These are phyloP conservation scores for Teratosphaeria gauchensis DNA, from an alignment of 2,329 filamentous ascomycete genomes.

Conservation along the genomic window DNA sequence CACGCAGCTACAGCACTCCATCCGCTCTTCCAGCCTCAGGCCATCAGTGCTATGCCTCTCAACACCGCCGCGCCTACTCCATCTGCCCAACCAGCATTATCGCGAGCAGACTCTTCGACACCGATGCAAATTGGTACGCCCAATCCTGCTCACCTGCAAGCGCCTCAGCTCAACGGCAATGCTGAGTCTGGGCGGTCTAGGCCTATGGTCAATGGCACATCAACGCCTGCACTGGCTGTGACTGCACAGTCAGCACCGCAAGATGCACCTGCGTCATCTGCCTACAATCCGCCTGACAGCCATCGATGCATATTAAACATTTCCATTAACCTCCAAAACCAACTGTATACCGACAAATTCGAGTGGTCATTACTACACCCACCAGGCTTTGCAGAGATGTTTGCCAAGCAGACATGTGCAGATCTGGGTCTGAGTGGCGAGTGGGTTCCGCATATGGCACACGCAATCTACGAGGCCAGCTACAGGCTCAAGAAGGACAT, in stretches of 20 bases:
- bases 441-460: constrained; percentile 89
- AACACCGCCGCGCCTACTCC: constrained; percentile 21
- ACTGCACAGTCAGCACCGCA: constrained; percentile 51
- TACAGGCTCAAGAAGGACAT: constrained; percentile 91
- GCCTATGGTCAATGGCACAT: constrained; percentile 37
- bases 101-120: constrained; percentile 43
- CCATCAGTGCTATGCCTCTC: constrained; percentile 17
- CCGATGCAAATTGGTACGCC: constrained; percentile 24
- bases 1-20: constrained; percentile 91
- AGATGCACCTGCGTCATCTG: constrained; percentile 32
- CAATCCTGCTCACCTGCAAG: constrained; percentile 20
- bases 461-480: constrained; percentile 94
- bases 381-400: constrained; percentile 81
- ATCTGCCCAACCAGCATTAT: constrained; percentile 31
- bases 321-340: constrained; percentile 83
- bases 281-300: constrained; percentile 83
- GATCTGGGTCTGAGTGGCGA: constrained; percentile 84
- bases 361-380: constrained; percentile 94
- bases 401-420: constrained; percentile 84
- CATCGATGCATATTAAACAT: constrained; percentile 88
- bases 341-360: constrained; percentile 92
- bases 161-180: constrained; percentile 43
- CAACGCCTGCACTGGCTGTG: constrained; percentile 51
- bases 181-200: constrained; percentile 34
- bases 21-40: constrained; percentile 68